Evolutionary conservation across 352 stramenopile genomes (phyloP).

Genomic region (Nothophytophthora sp.): DNA sequence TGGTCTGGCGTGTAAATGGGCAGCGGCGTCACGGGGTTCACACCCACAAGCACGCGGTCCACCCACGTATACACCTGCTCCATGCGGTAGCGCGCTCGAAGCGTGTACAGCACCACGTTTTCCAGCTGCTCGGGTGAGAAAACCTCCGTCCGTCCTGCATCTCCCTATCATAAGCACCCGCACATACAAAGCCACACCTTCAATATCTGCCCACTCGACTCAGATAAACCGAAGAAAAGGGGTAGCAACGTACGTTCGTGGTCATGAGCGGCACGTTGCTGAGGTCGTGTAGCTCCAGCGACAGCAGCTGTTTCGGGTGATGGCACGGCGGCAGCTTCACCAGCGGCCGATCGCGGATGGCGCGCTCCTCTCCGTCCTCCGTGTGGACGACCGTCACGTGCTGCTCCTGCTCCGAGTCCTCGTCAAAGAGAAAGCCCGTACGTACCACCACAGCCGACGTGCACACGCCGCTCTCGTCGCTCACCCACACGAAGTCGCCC

Average conservation of each 20-base stretch:
- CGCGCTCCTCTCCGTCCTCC: slow-evolving; percentile 79
- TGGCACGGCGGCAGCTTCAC: slow-evolving; percentile 59
- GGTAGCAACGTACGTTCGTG: slow-evolving; percentile 41
- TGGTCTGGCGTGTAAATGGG: slow-evolving; percentile 85
- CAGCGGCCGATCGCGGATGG: slow-evolving; percentile 58
- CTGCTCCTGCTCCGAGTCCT: slow-evolving; percentile 61
- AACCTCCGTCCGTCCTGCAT: slow-evolving; percentile 55
- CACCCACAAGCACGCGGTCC: slow-evolving; percentile 68
- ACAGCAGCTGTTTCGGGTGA: slow-evolving; percentile 63
- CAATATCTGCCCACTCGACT: neutral
- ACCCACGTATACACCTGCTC: slow-evolving; percentile 87
- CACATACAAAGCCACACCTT: slow-evolving; percentile 1
- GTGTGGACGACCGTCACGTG: slow-evolving; percentile 80
- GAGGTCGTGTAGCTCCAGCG: slow-evolving; percentile 62
- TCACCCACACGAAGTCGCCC: slow-evolving; percentile 71
- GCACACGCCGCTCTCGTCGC: slow-evolving; percentile 50
- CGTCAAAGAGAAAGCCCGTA: slow-evolving; percentile 59
- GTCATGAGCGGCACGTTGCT: slow-evolving; percentile 69
- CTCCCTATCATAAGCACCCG: too few relatives aligned
- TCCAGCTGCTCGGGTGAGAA: slow-evolving; percentile 70
- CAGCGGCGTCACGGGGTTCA: slow-evolving; percentile 71
- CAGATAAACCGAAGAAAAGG: slow-evolving; percentile 1
- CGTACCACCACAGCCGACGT: slow-evolving; percentile 64
- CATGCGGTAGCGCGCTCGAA: slow-evolving; percentile 75
- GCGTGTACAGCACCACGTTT: slow-evolving; percentile 72